Conservation (phyloP, 805 yeast species). For the Sporopachydermia lactativora region DNA sequence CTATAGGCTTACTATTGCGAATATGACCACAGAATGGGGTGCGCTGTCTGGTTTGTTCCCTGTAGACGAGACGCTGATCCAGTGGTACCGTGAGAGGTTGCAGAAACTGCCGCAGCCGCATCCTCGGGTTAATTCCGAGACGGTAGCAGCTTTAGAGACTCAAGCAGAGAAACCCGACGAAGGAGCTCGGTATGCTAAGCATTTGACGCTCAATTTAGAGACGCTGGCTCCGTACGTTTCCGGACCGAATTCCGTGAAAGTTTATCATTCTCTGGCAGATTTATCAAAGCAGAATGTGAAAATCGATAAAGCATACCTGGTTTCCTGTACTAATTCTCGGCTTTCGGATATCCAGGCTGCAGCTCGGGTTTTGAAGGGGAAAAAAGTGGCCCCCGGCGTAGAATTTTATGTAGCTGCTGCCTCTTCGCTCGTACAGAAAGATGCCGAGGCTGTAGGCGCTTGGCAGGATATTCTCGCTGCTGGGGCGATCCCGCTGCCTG, state of each 20-base stretch:
- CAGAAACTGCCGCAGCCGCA: constrained; percentile 51
- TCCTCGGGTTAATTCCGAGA: constrained; percentile 59
- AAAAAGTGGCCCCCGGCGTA: constrained; percentile 76
- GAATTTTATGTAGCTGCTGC: constrained; percentile 98
- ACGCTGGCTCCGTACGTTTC: constrained; percentile 80
- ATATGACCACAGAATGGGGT: constrained; percentile 99
- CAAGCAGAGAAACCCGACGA: constrained; percentile 41
- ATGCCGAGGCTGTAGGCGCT: constrained; percentile 83
- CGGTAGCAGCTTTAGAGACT: constrained; percentile 38
- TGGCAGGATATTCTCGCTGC: constrained; percentile 86
- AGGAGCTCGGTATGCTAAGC: constrained; percentile 83
- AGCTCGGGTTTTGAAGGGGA: constrained; percentile 73
- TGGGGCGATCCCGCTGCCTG: constrained; percentile 90
- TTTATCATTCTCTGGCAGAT: constrained; percentile 65
- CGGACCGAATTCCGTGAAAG: constrained; percentile 96
- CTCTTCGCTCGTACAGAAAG: constrained; percentile 80
- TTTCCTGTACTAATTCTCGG: constrained; percentile 96
- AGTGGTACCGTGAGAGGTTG: constrained; percentile 64
- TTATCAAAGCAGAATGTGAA: constrained; percentile 59
- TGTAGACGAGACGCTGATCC: constrained; percentile 64
- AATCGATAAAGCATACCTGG: constrained; percentile 89
- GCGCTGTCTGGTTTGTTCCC: constrained; percentile 96
- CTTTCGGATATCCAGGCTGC: constrained; percentile 89
- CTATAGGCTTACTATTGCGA: constrained; percentile 82
- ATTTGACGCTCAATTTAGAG: constrained; percentile 63